phyloP scores from a whole-genome alignment of 768 basidiomycete species.

The Sarcodon sp. region DNA sequence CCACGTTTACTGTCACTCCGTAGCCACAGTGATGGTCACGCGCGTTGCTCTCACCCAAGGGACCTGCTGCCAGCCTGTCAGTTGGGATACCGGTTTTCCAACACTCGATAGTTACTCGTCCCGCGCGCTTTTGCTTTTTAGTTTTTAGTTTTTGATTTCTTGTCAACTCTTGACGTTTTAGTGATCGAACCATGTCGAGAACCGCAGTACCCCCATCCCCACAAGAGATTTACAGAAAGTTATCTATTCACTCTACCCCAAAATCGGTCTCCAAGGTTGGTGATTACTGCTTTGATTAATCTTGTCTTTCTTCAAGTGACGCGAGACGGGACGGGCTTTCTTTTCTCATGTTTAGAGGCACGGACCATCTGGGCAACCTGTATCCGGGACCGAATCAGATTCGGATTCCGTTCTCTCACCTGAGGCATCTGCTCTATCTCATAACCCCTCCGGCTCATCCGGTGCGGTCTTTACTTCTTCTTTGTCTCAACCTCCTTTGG shows the following conservation, averaged over 20 bases:
- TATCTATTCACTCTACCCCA: conserved; percentile 57
- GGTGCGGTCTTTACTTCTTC: conserved; percentile 16
- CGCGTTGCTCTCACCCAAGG: too few species aligned
- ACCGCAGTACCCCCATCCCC: conserved; percentile 61
- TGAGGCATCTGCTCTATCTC: conserved; percentile 27
- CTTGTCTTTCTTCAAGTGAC: not conserved
- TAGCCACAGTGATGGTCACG: too few species aligned
- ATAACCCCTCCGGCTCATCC: conserved; percentile 17
- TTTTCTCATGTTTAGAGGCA: not conserved
- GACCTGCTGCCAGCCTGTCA: too few species aligned
- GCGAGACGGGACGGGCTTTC: not conserved
- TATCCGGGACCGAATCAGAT: conserved; percentile 79
- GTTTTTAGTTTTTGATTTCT: too few species aligned
- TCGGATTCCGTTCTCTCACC: conserved; percentile 61
- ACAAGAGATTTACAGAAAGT: conserved; percentile 78
- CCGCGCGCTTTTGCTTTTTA: too few species aligned
- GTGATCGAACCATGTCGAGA: conserved; percentile 8
- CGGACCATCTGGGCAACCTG: conserved; percentile 9
- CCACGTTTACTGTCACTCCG: too few species aligned
- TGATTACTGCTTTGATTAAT: not conserved
- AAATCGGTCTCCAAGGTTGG: not conserved
- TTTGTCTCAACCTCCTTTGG: conserved; percentile 31
- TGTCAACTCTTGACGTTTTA: too few species aligned
- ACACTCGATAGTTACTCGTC: too few species aligned
- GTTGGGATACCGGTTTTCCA: too few species aligned